Evolutionary conservation across 2,329 filamentous ascomycete species (phyloP).

Genomic region (Claviceps maximensis): DNA sequence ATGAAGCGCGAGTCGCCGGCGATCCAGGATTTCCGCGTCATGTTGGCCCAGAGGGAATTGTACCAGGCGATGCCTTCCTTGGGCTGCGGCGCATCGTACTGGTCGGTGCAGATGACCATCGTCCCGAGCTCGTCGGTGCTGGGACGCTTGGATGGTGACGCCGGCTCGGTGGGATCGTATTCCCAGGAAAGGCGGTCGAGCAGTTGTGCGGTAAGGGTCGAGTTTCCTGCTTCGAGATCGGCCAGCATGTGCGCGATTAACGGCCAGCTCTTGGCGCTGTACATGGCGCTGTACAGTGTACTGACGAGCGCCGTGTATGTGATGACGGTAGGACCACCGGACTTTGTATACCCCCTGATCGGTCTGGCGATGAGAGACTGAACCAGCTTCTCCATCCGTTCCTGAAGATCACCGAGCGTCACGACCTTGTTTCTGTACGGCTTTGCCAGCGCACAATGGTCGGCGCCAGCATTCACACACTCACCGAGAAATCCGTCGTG

Average conservation of each 20-base stretch:
- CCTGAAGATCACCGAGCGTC: slow-evolving; percentile 22
- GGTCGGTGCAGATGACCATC: slow-evolving; percentile 33
- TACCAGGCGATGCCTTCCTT: slow-evolving; percentile 29
- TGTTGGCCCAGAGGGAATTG: slow-evolving; percentile 31
- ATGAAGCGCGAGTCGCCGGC: slow-evolving; percentile 34
- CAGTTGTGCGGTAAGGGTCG: slow-evolving; percentile 26
- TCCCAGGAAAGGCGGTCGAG: slow-evolving; percentile 26
- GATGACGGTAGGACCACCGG: slow-evolving; percentile 28
- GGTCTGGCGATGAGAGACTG: slow-evolving; percentile 25
- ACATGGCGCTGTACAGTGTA: slow-evolving; percentile 28
- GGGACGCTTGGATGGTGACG: slow-evolving; percentile 14
- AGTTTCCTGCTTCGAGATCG: slow-evolving; percentile 31
- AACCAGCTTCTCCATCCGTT: slow-evolving; percentile 26
- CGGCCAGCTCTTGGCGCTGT: slow-evolving; percentile 30
- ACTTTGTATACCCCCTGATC: slow-evolving; percentile 23
- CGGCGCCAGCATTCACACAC: slow-evolving; percentile 32
- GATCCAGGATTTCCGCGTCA: slow-evolving; percentile 32
- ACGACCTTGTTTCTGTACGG: slow-evolving; percentile 16
- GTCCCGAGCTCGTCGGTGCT: slow-evolving; percentile 25
- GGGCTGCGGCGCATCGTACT: slow-evolving; percentile 29
- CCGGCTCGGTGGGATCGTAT: slow-evolving; percentile 26
- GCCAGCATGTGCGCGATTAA: slow-evolving; percentile 26
- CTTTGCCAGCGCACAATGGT: slow-evolving; percentile 30
- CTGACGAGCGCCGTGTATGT: slow-evolving; percentile 31
- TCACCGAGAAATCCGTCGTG: slow-evolving; percentile 37